A percentile compares a stretch with the other conserved stretches of the same genome.
Evolutionary conservation across 2,329 filamentous ascomycete genomes (phyloP).

Genomic region (Penicillium sp.): DNA sequence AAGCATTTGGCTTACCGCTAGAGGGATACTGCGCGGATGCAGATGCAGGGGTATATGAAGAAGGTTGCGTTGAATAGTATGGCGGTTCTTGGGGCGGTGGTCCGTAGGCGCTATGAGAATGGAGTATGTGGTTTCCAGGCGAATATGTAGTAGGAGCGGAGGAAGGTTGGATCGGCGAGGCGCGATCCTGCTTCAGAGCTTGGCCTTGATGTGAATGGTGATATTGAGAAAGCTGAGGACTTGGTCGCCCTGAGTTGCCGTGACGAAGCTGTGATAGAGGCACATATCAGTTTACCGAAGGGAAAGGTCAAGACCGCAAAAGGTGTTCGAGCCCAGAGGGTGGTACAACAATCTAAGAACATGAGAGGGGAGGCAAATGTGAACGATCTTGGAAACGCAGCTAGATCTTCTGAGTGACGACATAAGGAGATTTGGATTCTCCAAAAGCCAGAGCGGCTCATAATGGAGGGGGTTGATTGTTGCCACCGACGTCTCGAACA

Average conservation of each 20-base stretch:
- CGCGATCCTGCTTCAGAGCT: conserved; percentile 17
- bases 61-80: conserved; percentile 75
- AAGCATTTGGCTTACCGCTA: conserved; percentile 64
- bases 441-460: conserved; percentile 9
- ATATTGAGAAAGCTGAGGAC: conserved; percentile 28
- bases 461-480: conserved; percentile 5
- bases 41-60: conserved; percentile 79
- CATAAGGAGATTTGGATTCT: conserved; percentile 15
- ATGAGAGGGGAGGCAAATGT: conserved; percentile 13
- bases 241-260: conserved; percentile 28
- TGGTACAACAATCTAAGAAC: conserved; percentile 22
- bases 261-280: conserved; percentile 32
- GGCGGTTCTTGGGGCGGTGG: conserved; percentile 66
- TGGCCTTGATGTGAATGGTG: conserved; percentile 32
- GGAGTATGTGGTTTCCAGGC: conserved; percentile 44
- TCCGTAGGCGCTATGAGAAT: conserved; percentile 63
- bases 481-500: conserved; percentile 20
- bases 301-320: conserved; percentile 3
- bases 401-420: conserved; percentile 20
- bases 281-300: conserved; percentile 20
- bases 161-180: conserved; percentile 2
- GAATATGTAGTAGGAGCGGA: conserved; percentile 19
- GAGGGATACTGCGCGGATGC: conserved; percentile 81
- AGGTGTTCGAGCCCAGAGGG: conserved; percentile 13
- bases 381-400: conserved; percentile 15